Percentiles rank a stretch among this genome's conserved stretches.
phyloP scores from a whole-genome alignment of 345 rosid genomes.

The Hirschfeldia incana region DNA sequence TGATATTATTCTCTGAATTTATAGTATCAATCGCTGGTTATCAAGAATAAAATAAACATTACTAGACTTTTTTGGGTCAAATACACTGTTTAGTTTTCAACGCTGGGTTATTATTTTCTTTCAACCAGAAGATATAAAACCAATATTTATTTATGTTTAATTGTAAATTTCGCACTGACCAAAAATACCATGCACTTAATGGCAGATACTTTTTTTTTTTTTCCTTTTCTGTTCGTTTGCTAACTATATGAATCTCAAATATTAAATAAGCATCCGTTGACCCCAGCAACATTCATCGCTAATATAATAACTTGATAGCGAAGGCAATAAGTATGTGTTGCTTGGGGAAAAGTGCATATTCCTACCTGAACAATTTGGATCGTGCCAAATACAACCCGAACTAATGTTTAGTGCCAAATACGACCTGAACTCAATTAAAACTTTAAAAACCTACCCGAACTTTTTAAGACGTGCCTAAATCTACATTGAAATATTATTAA shows the following conservation, averaged over 20 bases:
- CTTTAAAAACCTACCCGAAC: no score
- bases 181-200: neutral
- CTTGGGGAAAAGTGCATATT: no score
- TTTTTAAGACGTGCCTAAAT: no score
- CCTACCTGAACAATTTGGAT: no score
- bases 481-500: no score
- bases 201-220: neutral
- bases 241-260: neutral
- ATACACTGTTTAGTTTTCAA: neutral
- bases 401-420: no score
- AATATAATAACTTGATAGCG: slow-evolving; percentile 7
- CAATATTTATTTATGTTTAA: neutral
- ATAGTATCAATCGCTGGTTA: neutral
- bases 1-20: neutral
- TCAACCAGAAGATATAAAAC: neutral
- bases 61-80: neutral
- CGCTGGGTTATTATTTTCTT: neutral
- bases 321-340: slow-evolving; percentile 8
- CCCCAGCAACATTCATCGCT: neutral
- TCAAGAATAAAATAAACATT: neutral
- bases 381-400: no score
- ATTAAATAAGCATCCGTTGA: neutral
- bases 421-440: no score
- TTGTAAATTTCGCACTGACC: neutral
- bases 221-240: neutral